A percentile compares a stretch with the other conserved stretches of the same genome.
These are phyloP conservation scores for Penicillium polonicum DNA, from an alignment of 2,329 filamentous ascomycete species.

Conservation along the genomic window DNA sequence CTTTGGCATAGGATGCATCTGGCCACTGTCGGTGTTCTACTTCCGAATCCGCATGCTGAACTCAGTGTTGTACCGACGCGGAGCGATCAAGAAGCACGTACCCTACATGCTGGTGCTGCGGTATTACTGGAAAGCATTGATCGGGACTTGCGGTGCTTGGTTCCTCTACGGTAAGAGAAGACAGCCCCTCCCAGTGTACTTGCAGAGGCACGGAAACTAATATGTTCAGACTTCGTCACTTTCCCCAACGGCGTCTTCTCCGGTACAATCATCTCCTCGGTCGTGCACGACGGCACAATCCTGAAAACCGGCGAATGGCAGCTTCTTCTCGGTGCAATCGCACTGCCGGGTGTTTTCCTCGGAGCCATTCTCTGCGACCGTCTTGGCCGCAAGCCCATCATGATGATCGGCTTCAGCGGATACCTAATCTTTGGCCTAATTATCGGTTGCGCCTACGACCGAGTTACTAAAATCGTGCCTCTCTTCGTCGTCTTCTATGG, in stretches of 20 bases:
- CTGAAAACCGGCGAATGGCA: slow-evolving; percentile 51
- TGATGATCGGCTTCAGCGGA: slow-evolving; percentile 53
- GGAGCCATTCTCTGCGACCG: slow-evolving; percentile 51
- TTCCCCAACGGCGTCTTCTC: slow-evolving; percentile 52
- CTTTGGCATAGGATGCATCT: slow-evolving; percentile 50
- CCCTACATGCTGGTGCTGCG: slow-evolving; percentile 52
- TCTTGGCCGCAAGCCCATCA: slow-evolving; percentile 51
- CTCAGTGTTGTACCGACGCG: slow-evolving; percentile 52
- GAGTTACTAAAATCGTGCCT: slow-evolving; percentile 51
- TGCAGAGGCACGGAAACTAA: background rate
- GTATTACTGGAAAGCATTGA: slow-evolving; percentile 56
- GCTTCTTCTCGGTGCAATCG: slow-evolving; percentile 42
- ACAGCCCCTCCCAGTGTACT: too few species aligned
- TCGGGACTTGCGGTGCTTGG: slow-evolving; percentile 57
- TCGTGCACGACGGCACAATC: slow-evolving; percentile 42
- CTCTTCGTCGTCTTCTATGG: slow-evolving; percentile 56
- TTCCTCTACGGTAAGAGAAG: slow-evolving; percentile 48
- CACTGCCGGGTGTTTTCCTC: slow-evolving; percentile 52
- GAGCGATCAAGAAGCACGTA: slow-evolving; percentile 54
- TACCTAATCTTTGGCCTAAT: slow-evolving; percentile 55
- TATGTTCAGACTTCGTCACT: slow-evolving; percentile 39
- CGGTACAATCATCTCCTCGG: slow-evolving; percentile 45
- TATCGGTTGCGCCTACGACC: slow-evolving; percentile 51
- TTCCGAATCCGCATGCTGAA: slow-evolving; percentile 56
- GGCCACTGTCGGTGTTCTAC: slow-evolving; percentile 57